Conservation (phyloP, 768 basidiomycete genomes). For the Mrakia gelida region DNA sequence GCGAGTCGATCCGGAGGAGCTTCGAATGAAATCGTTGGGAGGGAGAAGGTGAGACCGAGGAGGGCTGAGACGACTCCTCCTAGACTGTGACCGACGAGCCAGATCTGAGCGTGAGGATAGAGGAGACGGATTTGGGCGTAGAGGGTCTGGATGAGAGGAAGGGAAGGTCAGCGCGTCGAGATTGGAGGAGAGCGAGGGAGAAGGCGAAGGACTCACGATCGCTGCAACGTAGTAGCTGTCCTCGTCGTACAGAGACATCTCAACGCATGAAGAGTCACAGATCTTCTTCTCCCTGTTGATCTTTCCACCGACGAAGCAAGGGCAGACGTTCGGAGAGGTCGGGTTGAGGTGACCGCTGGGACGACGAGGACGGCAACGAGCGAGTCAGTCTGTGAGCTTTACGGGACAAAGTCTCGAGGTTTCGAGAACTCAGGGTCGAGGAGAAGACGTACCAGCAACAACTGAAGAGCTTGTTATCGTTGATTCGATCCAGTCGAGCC, state of each 20-base stretch:
- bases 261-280: slow-evolving; percentile 13
- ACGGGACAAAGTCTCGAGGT: too few relatives aligned
- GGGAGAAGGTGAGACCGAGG: slow-evolving; percentile 22
- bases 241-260: not conserved
- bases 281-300: slow-evolving; percentile 11
- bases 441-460: slow-evolving; percentile 18
- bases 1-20: slow-evolving; percentile 17
- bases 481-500: slow-evolving; percentile 22
- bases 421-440: not conserved
- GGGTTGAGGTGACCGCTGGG: slow-evolving; percentile 8
- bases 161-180: not conserved
- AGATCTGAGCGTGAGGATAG: slow-evolving; percentile 23
- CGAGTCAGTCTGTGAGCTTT: not conserved
- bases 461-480: slow-evolving; percentile 30
- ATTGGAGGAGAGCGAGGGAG: not conserved
- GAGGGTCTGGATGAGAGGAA: not conserved
- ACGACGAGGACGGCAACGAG: not conserved
- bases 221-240: slow-evolving; percentile 25
- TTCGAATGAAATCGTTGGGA: slow-evolving; percentile 26
- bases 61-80: slow-evolving; percentile 28
- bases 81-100: slow-evolving; percentile 27
- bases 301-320: slow-evolving; percentile 10
- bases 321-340: slow-evolving; percentile 9
- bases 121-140: not conserved
- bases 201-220: slow-evolving; percentile 2